Evolutionary conservation across 805 yeast species (phyloP), one percentile per base, ranked within the genome.

Genomic region (Myxozyma sirexii): DNA sequence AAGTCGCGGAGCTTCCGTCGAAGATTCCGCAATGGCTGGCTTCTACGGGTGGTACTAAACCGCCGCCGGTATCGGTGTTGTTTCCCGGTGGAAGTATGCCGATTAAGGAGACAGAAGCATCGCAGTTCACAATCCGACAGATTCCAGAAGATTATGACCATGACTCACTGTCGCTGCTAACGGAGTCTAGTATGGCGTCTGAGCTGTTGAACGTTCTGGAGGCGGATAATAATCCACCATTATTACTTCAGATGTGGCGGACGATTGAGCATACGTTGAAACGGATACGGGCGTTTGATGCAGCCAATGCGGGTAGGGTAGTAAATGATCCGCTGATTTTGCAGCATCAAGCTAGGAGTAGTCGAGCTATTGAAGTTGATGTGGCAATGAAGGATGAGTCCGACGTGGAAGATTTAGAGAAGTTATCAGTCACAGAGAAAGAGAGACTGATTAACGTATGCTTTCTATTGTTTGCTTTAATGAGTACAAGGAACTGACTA

Each of bases 1-100:
- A 56, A 24, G 15, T 61, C 15, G 48, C 21, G 12, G 52, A 38
- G 15, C 27, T 61, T 12, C 63, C 65, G 3, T 19, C 48, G 13
- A 47, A 49, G 27, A 26, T 61, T 23, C 53, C 61, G 7, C 47
- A 50, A 19, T 61, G 65, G 65, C 35, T 61, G 3, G 52, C 51
- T 4, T 33, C 23, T 6, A 17, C 45, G 2, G 52, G 27, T 4
- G 51, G 49, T 12, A n/a, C 19, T 3, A 31, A 15, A n/a, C 44
- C 57, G n/a, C 57, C 59, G 27, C 65, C 65, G 13, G 31, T 57
- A 15, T 35, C 62, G 15, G 35, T 49, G n/a, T 33, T 49, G 23
- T 31, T 54, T 10, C 61, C 60, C 17, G 13, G 13, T 10, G 50
- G 31, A 23, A 43, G 13, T 33, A 26, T 48, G 19, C 39, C 51